Conservation (phyloP, 495 filamentous ascomycete genomes). For the Amorphotheca resinae region DNA sequence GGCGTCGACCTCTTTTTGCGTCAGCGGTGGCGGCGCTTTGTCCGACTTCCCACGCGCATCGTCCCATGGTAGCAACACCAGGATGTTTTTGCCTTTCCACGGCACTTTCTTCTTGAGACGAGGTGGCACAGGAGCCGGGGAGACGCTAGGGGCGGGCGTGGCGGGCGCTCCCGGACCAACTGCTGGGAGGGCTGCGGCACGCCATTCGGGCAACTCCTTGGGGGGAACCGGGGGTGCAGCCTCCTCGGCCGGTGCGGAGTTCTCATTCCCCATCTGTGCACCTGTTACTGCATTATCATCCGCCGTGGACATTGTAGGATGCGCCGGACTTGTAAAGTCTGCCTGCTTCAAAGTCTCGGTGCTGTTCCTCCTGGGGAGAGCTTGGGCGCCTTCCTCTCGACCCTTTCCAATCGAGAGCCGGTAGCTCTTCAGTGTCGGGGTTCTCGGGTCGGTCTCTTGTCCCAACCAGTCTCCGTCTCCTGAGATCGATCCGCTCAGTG, state of each 20-base stretch:
- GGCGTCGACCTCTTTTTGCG: conserved; percentile 44
- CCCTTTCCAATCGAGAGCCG: conserved; percentile 6
- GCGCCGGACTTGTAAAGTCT: conserved; percentile 37
- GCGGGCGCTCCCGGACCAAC: background rate
- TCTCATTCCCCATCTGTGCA: conserved; percentile 22
- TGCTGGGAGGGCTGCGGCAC: conserved; percentile 8
- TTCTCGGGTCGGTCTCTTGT: conserved; percentile 15
- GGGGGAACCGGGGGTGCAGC: conserved; percentile 37
- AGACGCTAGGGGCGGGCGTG: conserved; percentile 1
- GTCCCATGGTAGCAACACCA: conserved; percentile 57
- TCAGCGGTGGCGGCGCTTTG: conserved; percentile 47
- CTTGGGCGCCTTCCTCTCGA: background rate
- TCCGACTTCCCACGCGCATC: conserved; percentile 51
- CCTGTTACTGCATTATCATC: conserved; percentile 29
- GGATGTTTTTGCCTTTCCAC: conserved; percentile 64
- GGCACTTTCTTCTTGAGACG: conserved; percentile 41
- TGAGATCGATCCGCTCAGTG: conserved; percentile 43
- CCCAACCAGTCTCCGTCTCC: conserved; percentile 15
- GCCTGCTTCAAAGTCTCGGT: conserved; percentile 54
- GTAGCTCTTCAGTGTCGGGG: conserved; percentile 19
- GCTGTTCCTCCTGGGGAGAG: conserved; percentile 33
- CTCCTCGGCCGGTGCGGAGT: conserved; percentile 15
- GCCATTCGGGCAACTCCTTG: conserved; percentile 18
- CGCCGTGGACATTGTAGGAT: conserved; percentile 22
- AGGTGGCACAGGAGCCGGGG: conserved; percentile 25